A percentile compares a stretch with the other conserved stretches of the same genome.
Conservation (phyloP, 2,329 filamentous ascomycete species). For the Hortaea werneckii region DNA sequence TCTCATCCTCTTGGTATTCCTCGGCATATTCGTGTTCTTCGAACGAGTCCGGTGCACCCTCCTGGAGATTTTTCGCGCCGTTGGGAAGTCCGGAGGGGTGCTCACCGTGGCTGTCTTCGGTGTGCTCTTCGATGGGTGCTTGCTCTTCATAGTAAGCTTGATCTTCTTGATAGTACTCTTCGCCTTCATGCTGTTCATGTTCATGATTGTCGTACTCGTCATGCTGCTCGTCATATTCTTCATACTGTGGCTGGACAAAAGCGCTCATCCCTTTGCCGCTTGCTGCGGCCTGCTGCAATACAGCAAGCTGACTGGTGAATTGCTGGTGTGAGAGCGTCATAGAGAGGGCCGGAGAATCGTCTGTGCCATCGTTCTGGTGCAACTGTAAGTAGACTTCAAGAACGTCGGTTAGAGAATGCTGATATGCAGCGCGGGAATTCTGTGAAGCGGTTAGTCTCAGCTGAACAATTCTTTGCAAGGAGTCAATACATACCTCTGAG, state of each 20-base stretch:
- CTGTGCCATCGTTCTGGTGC: conserved; percentile 47
- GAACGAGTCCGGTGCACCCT: too few relatives aligned
- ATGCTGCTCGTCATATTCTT: conserved; percentile 1
- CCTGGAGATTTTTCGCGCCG: too few relatives aligned
- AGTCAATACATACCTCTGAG: conserved; percentile 39
- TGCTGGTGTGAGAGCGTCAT: conserved; percentile 46
- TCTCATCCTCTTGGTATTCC: not conserved
- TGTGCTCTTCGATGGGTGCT: too few relatives aligned
- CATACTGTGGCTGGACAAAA: conserved; percentile 20
- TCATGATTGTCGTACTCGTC: not conserved
- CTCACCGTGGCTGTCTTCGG: too few relatives aligned
- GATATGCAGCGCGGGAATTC: conserved; percentile 40
- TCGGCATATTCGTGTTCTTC: not conserved
- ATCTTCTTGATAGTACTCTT: not conserved
- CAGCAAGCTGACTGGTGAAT: conserved; percentile 42
- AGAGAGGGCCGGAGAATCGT: conserved; percentile 45
- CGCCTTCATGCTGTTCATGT: not conserved
- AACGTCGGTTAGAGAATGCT: conserved; percentile 46
- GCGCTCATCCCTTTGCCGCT: conserved; percentile 49
- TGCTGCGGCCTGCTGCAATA: conserved; percentile 42
- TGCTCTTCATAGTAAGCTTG: not conserved
- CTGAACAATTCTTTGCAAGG: conserved; percentile 15
- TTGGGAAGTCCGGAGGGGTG: too few relatives aligned
- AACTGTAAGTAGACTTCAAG: conserved; percentile 50
- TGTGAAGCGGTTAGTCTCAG: conserved; percentile 20